Evolutionary conservation across 208 protist species (phyloP).

Genomic region (Crithidia expoeki): DNA sequence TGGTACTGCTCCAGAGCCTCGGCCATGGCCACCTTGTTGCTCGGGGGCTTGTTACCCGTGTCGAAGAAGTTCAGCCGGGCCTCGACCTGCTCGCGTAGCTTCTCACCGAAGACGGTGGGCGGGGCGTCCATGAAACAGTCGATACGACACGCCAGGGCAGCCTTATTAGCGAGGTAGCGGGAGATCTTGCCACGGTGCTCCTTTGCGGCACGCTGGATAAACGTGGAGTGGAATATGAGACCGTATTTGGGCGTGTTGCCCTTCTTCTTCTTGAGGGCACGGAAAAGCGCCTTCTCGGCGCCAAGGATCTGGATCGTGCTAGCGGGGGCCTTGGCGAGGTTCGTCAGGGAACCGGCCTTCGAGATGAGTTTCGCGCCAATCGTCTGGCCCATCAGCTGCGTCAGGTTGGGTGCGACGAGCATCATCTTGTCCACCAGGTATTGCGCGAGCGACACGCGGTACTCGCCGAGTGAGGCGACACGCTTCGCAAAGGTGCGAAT

Average conservation of each 20-base stretch:
- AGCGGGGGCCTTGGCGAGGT: slow-evolving; percentile 99
- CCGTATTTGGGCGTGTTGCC: slow-evolving; percentile 99
- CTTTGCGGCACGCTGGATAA: slow-evolving; percentile 96
- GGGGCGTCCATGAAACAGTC: slow-evolving; percentile 95
- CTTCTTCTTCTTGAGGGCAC: slow-evolving; percentile 97
- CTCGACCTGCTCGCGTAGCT: slow-evolving; percentile 98
- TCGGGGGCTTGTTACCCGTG: slow-evolving; percentile 93
- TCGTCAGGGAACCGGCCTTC: slow-evolving; percentile 98
- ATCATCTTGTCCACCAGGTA: slow-evolving; percentile 98
- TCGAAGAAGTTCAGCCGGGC: slow-evolving; percentile 98
- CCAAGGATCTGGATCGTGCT: slow-evolving; percentile 99
- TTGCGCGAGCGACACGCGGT: slow-evolving; percentile 91
- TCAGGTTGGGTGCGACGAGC: slow-evolving; percentile 97
- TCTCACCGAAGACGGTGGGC: slow-evolving; percentile 94
- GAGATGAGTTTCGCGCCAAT: slow-evolving; percentile 98
- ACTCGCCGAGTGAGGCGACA: slow-evolving; percentile 93
- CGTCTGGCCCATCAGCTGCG: slow-evolving; percentile 97
- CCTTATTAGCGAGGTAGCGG: slow-evolving; percentile 99
- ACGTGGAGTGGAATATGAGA: slow-evolving; percentile 98
- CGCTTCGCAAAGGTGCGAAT: slow-evolving; percentile 95
- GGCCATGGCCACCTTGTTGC: slow-evolving; percentile 97
- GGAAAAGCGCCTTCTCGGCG: slow-evolving; percentile 99
- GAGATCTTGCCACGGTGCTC: slow-evolving; percentile 99
- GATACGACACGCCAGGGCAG: slow-evolving; percentile 97
- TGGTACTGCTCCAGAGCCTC: slow-evolving; percentile 93